Conservation (phyloP, 345 rosid species). For the Citrus australasica region DNA sequence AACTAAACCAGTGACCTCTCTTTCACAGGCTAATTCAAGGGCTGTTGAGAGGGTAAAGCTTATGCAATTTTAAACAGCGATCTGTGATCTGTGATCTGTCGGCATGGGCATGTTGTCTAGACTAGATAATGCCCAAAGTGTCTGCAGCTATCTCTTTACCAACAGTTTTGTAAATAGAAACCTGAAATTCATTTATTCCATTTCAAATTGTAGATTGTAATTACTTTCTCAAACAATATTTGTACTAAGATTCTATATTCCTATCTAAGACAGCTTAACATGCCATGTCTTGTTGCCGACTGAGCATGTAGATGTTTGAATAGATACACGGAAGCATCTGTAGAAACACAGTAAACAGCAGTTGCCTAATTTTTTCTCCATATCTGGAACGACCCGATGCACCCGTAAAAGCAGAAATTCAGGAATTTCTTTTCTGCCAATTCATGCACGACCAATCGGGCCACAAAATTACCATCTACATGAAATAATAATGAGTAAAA, state of each 20-base stretch:
- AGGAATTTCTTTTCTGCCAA: too few species aligned
- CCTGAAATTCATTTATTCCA: not conserved
- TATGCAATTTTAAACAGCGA: not conserved
- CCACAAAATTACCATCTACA: too few species aligned
- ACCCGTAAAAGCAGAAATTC: too few species aligned
- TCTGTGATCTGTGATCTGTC: not conserved
- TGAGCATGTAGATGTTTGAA: not conserved
- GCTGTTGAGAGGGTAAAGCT: not conserved
- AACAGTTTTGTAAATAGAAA: not conserved
- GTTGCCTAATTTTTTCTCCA: too few species aligned
- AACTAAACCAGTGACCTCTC: not conserved
- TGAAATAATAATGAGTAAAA: too few species aligned
- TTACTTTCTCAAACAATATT: not conserved
- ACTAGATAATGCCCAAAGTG: too few species aligned
- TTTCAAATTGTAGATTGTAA: not conserved
- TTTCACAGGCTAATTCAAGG: constrained; percentile 4
- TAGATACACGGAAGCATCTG: not conserved
- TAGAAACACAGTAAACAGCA: not conserved
- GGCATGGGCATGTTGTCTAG: not conserved
- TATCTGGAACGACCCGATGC: too few species aligned
- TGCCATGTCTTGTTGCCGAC: not conserved
- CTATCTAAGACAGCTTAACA: not conserved
- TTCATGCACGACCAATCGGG: too few species aligned
- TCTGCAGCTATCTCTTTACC: not conserved
- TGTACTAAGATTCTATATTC: not conserved